phyloP scores from a whole-genome alignment of 768 basidiomycete genomes.

The Tylopilus subfusipes region DNA sequence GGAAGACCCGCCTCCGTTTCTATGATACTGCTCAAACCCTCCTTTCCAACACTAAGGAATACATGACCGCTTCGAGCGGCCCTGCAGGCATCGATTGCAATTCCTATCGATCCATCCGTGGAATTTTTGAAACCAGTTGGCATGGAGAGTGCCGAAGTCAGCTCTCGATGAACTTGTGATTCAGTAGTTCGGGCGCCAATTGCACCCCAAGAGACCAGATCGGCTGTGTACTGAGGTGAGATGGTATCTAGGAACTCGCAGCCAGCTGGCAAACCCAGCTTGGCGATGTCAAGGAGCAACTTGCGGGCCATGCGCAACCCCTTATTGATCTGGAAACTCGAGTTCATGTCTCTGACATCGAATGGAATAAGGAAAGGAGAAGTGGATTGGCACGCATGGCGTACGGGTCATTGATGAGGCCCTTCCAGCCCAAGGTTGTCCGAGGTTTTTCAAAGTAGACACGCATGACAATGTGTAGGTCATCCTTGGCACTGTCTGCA shows the following conservation, averaged over 20 bases:
- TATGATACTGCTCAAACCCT: conserved; percentile 90
- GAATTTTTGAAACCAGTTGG: conserved; percentile 99
- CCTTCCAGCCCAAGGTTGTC: conserved; percentile 99
- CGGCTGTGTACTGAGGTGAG: conserved; percentile 86
- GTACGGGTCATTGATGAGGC: conserved; percentile 91
- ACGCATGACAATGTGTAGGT: conserved; percentile 93
- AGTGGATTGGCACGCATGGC: neutral
- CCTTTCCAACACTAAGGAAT: conserved; percentile 96
- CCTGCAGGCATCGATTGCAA: conserved; percentile 94
- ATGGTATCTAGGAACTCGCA: conserved; percentile 91
- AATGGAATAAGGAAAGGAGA: neutral
- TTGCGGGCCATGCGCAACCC: conserved; percentile 87
- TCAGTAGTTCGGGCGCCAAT: conserved; percentile 94
- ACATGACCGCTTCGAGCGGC: conserved; percentile 89
- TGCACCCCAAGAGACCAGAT: conserved; percentile 92
- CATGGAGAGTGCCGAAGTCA: conserved; percentile 86
- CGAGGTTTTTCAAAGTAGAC: conserved; percentile 98
- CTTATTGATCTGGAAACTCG: conserved; percentile 93
- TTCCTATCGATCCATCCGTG: conserved; percentile 87
- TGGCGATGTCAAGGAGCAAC: conserved; percentile 83
- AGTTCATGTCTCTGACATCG: conserved; percentile 63
- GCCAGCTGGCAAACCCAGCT: conserved; percentile 89
- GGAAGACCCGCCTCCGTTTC: conserved; percentile 71
- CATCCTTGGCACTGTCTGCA: conserved; percentile 74
- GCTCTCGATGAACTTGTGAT: conserved; percentile 89